Evolutionary conservation across 139 green algal species (phyloP), one percentile per base, ranked within the genome.

Genomic region (Ulvella scutata): DNA sequence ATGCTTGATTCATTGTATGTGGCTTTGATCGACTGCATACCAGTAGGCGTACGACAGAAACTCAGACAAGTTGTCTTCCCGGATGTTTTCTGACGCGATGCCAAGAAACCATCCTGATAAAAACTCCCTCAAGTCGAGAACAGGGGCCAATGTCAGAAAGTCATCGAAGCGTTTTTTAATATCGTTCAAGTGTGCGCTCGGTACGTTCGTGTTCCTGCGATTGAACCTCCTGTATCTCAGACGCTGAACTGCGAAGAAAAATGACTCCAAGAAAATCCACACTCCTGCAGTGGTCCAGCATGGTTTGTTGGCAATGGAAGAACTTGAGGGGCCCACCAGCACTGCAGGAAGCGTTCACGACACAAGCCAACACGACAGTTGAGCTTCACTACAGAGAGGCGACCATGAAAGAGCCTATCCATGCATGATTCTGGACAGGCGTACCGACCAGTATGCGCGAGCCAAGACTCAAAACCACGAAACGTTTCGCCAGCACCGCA

Each of bases 11-110:
- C n/a, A n/a, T n/a, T n/a, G n/a, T n/a, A n/a, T n/a, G n/a, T n/a
- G n/a, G n/a, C n/a, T n/a, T n/a, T n/a, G n/a, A n/a, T n/a, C n/a
- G n/a, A 29, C n/a, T 26, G 51, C 51, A 23, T 81, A 81, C 60
- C 60, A 81, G 40, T 78, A 81, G 31, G 72, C 77, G 72, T 81
- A 81, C 4, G 73, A 72, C 44, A 78, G 75, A 43, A 81, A 78
- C n/a, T 78, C 77, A 37, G 76, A 74, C 3, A 74, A 72, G 59
- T 81, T 81, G 2, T 61, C 77, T 20, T 43, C 28, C 38, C 74
- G 74, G 60, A 81, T 81, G 20, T 75, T 43, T 4, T 43, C 43
- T 26, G 78, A 78, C 20, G 38, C 29, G 35, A 62, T 74, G 9
- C 72, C 72, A 34, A 72, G 73, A 36, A 81, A 81, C 77, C 77